Evolutionary conservation across 192 early-diverging fungal genomes (phyloP), one percentile per base, ranked within the genome.

Genomic region (Linderina pennispora): DNA sequence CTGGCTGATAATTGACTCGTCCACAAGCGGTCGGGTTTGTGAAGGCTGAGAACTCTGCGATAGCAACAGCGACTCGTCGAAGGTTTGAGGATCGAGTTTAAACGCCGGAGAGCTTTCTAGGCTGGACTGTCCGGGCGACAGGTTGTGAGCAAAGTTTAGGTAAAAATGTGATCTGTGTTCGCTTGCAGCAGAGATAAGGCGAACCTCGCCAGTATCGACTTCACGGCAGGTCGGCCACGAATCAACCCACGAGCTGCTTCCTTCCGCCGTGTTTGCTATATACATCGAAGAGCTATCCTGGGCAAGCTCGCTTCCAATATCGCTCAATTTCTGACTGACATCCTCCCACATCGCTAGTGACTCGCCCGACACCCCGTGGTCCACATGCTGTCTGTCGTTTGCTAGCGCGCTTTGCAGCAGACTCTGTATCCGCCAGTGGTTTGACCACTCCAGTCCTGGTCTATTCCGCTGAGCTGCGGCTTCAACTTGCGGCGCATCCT

Each of bases 381-480:
- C n/a, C 21, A 23, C n/a, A 23, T 21, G 36, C 26, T 21, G 16
- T 31, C 19, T 36, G 37, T 57, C 65, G 11, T 23, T 31, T 9
- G 52, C 42, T 10, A 61, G 45, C n/a, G 49, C 53, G 43, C 65
- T 68, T 18, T 61, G 53, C 10, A 68, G 40, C 26, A 68, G 37
- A 15, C 65, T 68, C 23, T 61, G 53, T 41, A 55, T 55, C 10
- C 53, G 20, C 65, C 65, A 68, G 31, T 68, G 52, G 22, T 68
- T 68, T 9, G 53, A 55, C 65, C 65, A 68, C 23, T 40, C 51
- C 41, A 24, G 45, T 23, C 35, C 45, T 51, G 48, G 45, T n/a
- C n/a, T n/a, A n/a, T n/a, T n/a, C n/a, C n/a, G n/a, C n/a, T n/a
- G n/a, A 51, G n/a, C 31, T 36, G 15, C 38, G 25, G 20, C 49